Base-by-base conservation (phyloP, 73 alveolate species). In the Blepharisma japonicum region DNA sequence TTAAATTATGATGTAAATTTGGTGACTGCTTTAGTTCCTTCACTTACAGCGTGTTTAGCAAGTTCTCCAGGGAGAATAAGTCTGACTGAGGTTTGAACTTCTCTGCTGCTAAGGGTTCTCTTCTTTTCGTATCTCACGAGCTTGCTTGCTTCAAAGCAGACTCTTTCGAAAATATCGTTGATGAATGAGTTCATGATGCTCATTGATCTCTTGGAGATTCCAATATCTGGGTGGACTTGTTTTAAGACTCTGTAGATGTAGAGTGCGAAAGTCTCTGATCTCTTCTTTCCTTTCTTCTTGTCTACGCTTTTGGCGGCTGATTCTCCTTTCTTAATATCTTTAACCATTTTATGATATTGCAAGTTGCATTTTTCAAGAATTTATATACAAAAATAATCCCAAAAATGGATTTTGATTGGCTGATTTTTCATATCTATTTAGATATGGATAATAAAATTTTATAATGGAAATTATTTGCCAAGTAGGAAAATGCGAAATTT, bases 181-280 rank as follows among this genome's bases (percentile, higher is more conserved):
- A 78, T 78, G 67, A 78, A 78, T 5, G 85, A 78, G 51, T 78
- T 78, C 85, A 78, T 78, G 39, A 78, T 66, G 42, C 55, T 67
- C 84, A 78, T 78, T 21, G 84, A 27, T 23, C 66, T 56, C 42
- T 78, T 78, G n/a, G 85, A 78, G 27, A 78, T 78, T 21, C 85
- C 84, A 27, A 66, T 78, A 51, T 78, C 85, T 32, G 80, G 80
- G 68, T 78, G 85, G 51, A 78, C 85, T 78, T 78, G 84, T 66
- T 78, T 78, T n/a, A 78, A 66, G 21, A 78, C 85, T 27, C 80
- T 66, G 71, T 32, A 70, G 38, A 70, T 70, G 4, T 70, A 70
- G 72, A 32, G 42, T 32, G 42, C 42, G 42, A 32, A 32, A 32
- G 42, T 32, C 42, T 32, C 42, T 32, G 42, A 32, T 32, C 42